Conservation (phyloP, 1,284 basidiomycete species). For the Abortiporus biennis region DNA sequence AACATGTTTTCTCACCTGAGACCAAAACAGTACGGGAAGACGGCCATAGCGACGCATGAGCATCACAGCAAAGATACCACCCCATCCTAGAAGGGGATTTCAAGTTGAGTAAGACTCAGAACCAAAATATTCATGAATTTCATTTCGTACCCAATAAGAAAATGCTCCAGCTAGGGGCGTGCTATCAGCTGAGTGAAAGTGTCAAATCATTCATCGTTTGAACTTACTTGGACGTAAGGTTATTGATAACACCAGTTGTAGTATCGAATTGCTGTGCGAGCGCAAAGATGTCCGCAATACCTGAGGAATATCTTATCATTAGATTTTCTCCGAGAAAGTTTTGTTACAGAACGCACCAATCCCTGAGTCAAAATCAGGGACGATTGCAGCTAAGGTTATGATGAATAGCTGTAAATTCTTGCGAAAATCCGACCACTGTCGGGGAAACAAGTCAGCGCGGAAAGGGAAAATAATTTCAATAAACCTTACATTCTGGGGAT, state of each 20-base stretch:
- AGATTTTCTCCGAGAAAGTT: too few species aligned
- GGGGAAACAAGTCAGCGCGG: constrained; percentile 7
- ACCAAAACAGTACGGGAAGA: constrained; percentile 60
- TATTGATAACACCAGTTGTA: constrained; percentile 54
- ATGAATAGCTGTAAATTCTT: constrained; percentile 55
- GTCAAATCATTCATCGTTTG: not conserved
- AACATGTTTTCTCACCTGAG: constrained; percentile 33
- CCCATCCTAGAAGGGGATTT: constrained; percentile 38
- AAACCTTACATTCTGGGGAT: constrained; percentile 57
- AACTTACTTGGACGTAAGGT: constrained; percentile 53
- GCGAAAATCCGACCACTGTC: constrained; percentile 36
- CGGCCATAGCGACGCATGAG: constrained; percentile 53
- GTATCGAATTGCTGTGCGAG: constrained; percentile 55
- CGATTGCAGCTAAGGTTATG: constrained; percentile 58
- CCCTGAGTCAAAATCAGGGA: constrained; percentile 65
- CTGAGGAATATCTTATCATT: constrained; percentile 22
- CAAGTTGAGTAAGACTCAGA: constrained; percentile 1
- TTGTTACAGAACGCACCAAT: constrained; percentile 43
- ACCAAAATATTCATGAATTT: not conserved
- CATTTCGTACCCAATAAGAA: constrained; percentile 46
- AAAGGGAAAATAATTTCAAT: not conserved
- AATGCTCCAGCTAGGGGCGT: constrained; percentile 53
- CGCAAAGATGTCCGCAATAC: constrained; percentile 54
- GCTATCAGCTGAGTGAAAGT: not conserved
- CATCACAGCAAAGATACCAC: constrained; percentile 55